Evolutionary conservation across 2,329 filamentous ascomycete genomes (phyloP).

Genomic region (Sclerotinia spermophila): DNA sequence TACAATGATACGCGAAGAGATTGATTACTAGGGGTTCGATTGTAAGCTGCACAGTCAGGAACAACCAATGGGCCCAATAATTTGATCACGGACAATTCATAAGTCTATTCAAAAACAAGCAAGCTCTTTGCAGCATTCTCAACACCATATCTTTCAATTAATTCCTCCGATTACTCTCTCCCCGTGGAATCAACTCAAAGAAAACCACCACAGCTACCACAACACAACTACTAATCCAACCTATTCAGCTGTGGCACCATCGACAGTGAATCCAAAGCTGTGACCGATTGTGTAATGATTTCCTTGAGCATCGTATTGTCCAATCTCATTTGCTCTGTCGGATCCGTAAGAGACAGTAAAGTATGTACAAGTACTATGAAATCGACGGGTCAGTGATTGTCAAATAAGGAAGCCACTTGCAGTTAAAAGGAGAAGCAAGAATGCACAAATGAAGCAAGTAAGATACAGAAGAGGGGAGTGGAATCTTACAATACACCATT

Average conservation of each 20-base stretch:
- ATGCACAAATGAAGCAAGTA: background rate
- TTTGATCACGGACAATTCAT: background rate
- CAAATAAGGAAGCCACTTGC: background rate
- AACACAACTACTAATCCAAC: background rate
- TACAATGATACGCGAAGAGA: background rate
- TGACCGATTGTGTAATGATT: conserved; percentile 28
- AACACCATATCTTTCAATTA: background rate
- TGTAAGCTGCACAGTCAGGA: background rate
- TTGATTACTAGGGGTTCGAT: no score
- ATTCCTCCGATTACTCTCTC: background rate
- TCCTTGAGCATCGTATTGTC: conserved; percentile 25
- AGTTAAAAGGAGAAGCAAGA: background rate
- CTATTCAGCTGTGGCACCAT: background rate
- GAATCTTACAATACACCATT: conserved; percentile 35
- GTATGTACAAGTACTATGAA: conserved; percentile 37
- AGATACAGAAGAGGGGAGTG: background rate
- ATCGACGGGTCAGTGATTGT: background rate
- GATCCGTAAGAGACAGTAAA: conserved; percentile 38
- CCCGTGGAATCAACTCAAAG: background rate
- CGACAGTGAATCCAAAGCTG: conserved; percentile 23
- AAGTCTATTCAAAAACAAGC: background rate
- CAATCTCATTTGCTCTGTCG: conserved; percentile 21
- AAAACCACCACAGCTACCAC: background rate
- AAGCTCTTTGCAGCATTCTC: background rate
- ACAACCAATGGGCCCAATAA: background rate